Conservation (phyloP, 106 monocot species). For the Phalaenopsis equestris region DNA sequence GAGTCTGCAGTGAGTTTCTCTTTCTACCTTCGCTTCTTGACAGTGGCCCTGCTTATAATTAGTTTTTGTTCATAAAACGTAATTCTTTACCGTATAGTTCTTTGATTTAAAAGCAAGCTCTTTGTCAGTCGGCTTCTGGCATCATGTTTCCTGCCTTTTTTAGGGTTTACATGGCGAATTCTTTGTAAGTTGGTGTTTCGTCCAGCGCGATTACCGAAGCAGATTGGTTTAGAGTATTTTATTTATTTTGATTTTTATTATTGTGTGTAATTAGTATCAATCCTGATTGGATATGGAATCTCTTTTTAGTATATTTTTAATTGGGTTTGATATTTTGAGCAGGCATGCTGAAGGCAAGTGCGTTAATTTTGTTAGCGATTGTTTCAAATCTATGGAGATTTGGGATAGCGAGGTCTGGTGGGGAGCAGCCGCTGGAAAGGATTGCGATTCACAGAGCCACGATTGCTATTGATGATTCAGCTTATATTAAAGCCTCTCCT, state of each 20-base stretch:
- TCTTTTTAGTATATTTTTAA: neutral
- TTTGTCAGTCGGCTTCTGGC: neutral
- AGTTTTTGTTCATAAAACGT: no score
- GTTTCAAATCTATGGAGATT: conserved; percentile 2
- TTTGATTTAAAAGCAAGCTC: neutral
- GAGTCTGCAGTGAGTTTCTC: no score
- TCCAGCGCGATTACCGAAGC: no score
- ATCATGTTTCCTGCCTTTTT: neutral
- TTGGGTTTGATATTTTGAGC: neutral
- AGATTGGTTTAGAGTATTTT: no score
- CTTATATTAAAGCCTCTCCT: conserved; percentile 54
- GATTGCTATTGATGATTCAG: conserved; percentile 35
- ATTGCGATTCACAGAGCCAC: conserved; percentile 51
- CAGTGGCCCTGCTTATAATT: no score
- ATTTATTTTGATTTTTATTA: no score
- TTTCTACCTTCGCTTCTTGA: no score
- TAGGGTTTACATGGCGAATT: neutral
- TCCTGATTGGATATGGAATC: no score
- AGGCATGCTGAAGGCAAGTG: conserved; percentile 4
- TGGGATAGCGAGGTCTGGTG: conserved; percentile 5
- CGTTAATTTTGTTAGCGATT: neutral
- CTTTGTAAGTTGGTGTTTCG: neutral
- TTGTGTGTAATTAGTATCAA: no score
- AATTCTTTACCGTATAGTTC: neutral
- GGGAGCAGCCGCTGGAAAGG: conserved; percentile 68